These are phyloP conservation scores for Candida quercuum DNA, from an alignment of 805 yeast species.

Conservation along the genomic window DNA sequence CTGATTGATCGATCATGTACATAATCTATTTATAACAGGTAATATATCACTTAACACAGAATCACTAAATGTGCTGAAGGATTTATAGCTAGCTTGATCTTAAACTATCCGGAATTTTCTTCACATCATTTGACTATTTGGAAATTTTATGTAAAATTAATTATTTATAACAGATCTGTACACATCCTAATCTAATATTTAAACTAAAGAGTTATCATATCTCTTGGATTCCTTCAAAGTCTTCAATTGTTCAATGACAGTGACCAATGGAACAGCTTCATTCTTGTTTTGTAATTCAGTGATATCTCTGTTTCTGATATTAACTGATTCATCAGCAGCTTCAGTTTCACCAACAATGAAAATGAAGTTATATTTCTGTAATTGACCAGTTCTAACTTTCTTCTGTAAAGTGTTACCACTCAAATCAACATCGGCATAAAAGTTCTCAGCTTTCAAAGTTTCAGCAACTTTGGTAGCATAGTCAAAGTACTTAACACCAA, in stretches of 20 bases:
- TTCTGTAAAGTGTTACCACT: conserved; percentile 95
- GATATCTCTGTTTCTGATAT: conserved; percentile 95
- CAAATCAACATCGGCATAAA: conserved; percentile 89
- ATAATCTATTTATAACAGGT: background rate
- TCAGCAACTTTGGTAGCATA: conserved; percentile 83
- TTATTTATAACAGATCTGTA: background rate
- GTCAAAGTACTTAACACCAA: conserved; percentile 87
- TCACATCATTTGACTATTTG: too few species aligned
- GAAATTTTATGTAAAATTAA: background rate
- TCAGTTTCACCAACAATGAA: conserved; percentile 97
- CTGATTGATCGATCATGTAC: too few species aligned
- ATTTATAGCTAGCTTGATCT: too few species aligned
- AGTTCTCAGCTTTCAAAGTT: conserved; percentile 62
- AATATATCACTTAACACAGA: too few species aligned
- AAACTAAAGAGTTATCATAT: conserved; percentile 48
- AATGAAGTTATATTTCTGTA: conserved; percentile 90
- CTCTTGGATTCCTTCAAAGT: conserved; percentile 70
- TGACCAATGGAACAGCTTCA: conserved; percentile 69
- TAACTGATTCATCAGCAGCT: conserved; percentile 71
- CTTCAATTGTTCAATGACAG: conserved; percentile 64
- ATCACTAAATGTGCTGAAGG: too few species aligned
- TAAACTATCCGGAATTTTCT: too few species aligned
- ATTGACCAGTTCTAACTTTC: conserved; percentile 96
- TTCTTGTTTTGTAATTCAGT: conserved; percentile 89
- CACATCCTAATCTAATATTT: too few species aligned